phyloP scores from a whole-genome alignment of 345 rosid genomes.

The Heritiera littoralis region DNA sequence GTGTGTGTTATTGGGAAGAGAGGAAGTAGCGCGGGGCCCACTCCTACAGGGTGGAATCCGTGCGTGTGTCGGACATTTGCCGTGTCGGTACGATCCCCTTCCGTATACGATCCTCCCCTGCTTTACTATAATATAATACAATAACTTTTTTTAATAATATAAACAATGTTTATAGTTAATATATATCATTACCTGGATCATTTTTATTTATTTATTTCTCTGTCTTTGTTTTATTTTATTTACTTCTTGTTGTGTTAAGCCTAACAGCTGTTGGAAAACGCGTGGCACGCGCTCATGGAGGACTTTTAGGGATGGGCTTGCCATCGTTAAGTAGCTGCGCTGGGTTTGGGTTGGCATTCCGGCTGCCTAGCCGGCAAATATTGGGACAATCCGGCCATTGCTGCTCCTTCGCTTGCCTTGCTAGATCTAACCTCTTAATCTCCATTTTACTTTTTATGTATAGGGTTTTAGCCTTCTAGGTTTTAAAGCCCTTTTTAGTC shows the following conservation, averaged over 20 bases:
- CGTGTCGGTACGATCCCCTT: conserved; percentile 69
- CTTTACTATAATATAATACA: too few relatives aligned
- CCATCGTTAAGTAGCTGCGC: neutral
- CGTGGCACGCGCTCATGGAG: neutral
- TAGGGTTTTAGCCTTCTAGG: too few relatives aligned
- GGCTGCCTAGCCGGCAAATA: neutral
- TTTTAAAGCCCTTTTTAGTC: too few relatives aligned
- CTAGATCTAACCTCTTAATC: neutral
- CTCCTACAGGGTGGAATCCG: conserved; percentile 23
- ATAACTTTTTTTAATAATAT: too few relatives aligned
- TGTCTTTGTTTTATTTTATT: too few relatives aligned
- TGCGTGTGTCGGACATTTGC: conserved; percentile 49
- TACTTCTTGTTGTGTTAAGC: too few relatives aligned
- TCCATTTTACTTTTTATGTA: too few relatives aligned
- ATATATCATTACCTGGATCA: too few relatives aligned
- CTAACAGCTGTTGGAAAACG: neutral
- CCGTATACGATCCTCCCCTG: conserved; percentile 59
- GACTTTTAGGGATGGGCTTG: neutral
- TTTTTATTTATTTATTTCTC: too few relatives aligned
- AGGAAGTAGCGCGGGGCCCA: conserved; percentile 27
- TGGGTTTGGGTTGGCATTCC: conserved; percentile 11
- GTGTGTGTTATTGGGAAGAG: neutral
- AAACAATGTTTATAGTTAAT: too few relatives aligned
- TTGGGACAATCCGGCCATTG: neutral
- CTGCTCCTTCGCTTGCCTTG: neutral